Base-by-base conservation (phyloP, 306 rosid species). In the Cicer bijugum region DNA sequence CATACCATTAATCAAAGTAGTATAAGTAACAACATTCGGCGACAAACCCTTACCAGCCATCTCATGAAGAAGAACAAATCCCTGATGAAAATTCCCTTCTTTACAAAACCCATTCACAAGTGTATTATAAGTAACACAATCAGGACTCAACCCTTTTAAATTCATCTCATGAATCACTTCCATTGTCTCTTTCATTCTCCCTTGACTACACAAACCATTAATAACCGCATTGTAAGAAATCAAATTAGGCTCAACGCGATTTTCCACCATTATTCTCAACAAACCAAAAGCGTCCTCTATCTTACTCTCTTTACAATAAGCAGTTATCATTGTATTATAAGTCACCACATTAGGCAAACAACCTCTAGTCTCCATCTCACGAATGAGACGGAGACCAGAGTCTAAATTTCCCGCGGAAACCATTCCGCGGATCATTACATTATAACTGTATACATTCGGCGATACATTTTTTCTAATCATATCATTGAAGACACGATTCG, bases 31-130 rank as follows among this genome's bases (percentile, higher is more conserved):
- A 69, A 91, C 98, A 59, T 91, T 87, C 0, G 96, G 96, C 46
- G 90, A 85, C 82, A 88, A 82, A 7, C 94, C 97, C 73, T 85
- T 88, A 78, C 82, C 68, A 67, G 82, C 70, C 98, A 91, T 93
- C 74, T 93, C 98, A 1, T 74, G 74, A 42, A 88, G 89, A 75
- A 88, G 80, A 82, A 88, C 80, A 75, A 89, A 88, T 3, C 89
- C 96, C 69, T 91, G 89, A 75, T 93, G 93, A 68, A 93, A 84
- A 87, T 93, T 88, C 69, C 90, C 96, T 35, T 81, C 96, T 76
- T 78, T 93, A 38, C 97, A 93, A 75, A 82, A 81, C 43, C 97
- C 97, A 66, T 87, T 88, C 28, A 93, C 84, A 8, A 93, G 91
- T 3, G 96, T 93, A 69, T 93, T 91, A 76, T 76, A 82, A 7